Percentiles rank a stretch among this genome's conserved stretches.
phyloP scores from a whole-genome alignment of 495 filamentous ascomycete genomes.

The Patellaria atrata region DNA sequence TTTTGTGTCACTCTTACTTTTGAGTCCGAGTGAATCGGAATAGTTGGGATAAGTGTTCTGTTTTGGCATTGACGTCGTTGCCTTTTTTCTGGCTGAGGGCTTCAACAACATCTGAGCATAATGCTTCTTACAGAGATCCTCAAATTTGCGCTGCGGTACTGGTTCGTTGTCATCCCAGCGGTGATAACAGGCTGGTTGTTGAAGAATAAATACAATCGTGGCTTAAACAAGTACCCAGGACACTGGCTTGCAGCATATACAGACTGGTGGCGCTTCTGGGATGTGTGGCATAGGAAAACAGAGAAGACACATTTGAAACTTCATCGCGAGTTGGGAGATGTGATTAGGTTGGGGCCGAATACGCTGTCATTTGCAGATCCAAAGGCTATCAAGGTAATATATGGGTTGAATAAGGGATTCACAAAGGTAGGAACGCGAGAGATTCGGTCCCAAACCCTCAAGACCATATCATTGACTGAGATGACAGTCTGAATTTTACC shows the following conservation, averaged over 20 bases:
- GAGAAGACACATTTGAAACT: slow-evolving; percentile 51
- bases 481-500: slow-evolving; percentile 54
- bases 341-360: slow-evolving; percentile 58
- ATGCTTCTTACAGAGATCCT: slow-evolving; percentile 23
- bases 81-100: too few relatives aligned
- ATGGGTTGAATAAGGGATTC: slow-evolving; percentile 73
- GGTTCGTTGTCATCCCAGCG: slow-evolving; percentile 27
- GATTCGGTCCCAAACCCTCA: background rate
- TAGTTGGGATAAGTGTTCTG: too few relatives aligned
- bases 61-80: too few relatives aligned
- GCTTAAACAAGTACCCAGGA: slow-evolving; percentile 50
- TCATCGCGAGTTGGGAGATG: slow-evolving; percentile 55
- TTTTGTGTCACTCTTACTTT: too few relatives aligned
- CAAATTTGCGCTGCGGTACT: slow-evolving; percentile 32
- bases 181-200: slow-evolving; percentile 32
- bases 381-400: slow-evolving; percentile 54
- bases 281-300: slow-evolving; percentile 46
- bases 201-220: slow-evolving; percentile 43
- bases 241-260: slow-evolving; percentile 54
- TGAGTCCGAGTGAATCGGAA: too few relatives aligned
- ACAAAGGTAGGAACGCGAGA: slow-evolving; percentile 41
- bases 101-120: too few relatives aligned
- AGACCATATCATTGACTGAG: slow-evolving; percentile 2
- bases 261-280: slow-evolving; percentile 53
- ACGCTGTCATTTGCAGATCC: slow-evolving; percentile 53